phyloP scores from a whole-genome alignment of 352 stramenopile genomes.

The Blastocystis sp. region DNA sequence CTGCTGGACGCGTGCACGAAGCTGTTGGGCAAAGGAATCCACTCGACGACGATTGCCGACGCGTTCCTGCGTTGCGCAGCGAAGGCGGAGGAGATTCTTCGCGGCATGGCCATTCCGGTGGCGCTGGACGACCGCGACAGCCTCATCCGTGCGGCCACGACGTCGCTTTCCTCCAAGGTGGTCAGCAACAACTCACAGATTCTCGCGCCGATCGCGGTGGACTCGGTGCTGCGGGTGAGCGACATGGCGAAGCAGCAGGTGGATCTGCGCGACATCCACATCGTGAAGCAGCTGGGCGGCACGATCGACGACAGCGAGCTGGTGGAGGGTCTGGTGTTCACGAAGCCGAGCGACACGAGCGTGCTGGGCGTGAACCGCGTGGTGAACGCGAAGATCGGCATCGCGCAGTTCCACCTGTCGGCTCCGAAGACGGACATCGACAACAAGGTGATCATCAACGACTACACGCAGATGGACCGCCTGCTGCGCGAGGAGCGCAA shows the following conservation, averaged over 20 bases:
- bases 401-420: constrained; percentile 81
- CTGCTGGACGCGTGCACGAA: constrained; percentile 83
- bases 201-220: constrained; percentile 91
- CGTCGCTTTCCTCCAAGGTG: constrained; percentile 90
- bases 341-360: constrained; percentile 71
- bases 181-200: constrained; percentile 91
- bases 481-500: constrained; percentile 95
- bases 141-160: constrained; percentile 91
- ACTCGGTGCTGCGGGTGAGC: constrained; percentile 90
- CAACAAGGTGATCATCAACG: constrained; percentile 97
- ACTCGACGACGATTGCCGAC: constrained; percentile 91
- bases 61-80: constrained; percentile 81
- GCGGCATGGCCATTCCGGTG: constrained; percentile 77
- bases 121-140: constrained; percentile 81
- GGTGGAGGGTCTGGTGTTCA: constrained; percentile 89
- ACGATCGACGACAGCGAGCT: constrained; percentile 98
- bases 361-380: constrained; percentile 63
- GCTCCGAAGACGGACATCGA: constrained; percentile 99
- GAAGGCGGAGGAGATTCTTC: constrained; percentile 74
- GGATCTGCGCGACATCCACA: constrained; percentile 89
- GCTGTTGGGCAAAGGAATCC: constrained; percentile 81
- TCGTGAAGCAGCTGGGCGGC: constrained; percentile 92
- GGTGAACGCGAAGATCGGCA: constrained; percentile 94
- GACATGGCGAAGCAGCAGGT: constrained; percentile 76
- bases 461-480: constrained; percentile 97